Percentiles rank a stretch among this genome's conserved stretches.
phyloP scores from a whole-genome alignment of 495 filamentous ascomycete species.

The Xylaria flabelliformis region DNA sequence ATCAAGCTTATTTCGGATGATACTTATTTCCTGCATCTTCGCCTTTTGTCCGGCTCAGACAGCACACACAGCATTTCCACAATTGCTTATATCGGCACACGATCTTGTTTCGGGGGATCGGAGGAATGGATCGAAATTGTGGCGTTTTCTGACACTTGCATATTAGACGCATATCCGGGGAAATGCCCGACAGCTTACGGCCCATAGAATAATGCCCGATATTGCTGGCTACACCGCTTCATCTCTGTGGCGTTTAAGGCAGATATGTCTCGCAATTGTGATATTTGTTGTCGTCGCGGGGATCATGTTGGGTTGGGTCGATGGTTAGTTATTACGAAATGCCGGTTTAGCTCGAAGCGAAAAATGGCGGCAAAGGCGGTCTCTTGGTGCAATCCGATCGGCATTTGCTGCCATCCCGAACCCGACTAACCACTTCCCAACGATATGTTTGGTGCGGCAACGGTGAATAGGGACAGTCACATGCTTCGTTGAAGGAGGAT shows the following conservation, averaged over 20 bases:
- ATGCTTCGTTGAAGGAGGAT: background rate
- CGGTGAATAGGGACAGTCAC: background rate
- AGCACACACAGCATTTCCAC: background rate
- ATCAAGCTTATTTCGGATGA: background rate
- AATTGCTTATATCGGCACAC: background rate
- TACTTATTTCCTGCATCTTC: background rate
- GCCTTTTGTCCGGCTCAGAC: background rate
- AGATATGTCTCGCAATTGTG: background rate
- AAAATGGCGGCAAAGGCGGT: background rate
- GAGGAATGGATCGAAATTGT: background rate
- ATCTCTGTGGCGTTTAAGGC: background rate
- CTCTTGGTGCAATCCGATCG: background rate
- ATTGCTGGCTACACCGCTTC: background rate
- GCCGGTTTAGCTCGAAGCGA: conserved; percentile 1
- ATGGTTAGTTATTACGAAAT: background rate
- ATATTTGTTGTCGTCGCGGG: background rate
- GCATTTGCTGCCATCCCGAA: background rate
- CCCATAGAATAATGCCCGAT: background rate
- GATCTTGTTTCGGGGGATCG: background rate
- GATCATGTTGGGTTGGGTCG: too few species aligned
- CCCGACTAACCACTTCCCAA: too few species aligned
- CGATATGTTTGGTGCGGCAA: background rate
- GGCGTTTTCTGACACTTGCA: conserved; percentile 16
- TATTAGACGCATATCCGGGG: background rate
- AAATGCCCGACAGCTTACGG: background rate